Percentiles rank a stretch among this genome's conserved stretches.
Conservation (phyloP, 441 rosid species). For the Syzygium malaccense region DNA sequence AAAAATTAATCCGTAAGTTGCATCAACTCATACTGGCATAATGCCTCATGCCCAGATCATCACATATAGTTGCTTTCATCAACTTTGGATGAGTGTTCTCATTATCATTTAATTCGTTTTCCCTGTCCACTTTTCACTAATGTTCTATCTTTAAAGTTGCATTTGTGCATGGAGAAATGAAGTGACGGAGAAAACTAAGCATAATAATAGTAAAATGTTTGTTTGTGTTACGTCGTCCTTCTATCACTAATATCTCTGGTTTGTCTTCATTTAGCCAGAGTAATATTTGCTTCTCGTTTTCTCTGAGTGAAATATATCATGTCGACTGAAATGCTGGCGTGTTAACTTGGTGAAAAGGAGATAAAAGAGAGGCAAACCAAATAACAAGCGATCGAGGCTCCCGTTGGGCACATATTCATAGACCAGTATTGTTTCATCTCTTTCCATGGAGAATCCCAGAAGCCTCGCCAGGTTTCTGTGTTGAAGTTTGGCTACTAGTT, state of each 20-base stretch:
- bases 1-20: background rate
- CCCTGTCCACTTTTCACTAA: background rate
- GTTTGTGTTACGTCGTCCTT: background rate
- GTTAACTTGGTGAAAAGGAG: background rate
- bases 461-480: background rate
- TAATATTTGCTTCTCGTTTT: background rate
- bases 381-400: background rate
- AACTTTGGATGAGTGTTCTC: background rate
- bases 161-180: background rate
- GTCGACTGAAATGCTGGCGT: background rate
- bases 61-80: background rate
- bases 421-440: background rate
- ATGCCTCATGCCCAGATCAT: background rate
- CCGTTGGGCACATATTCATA: background rate
- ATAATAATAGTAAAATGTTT: background rate
- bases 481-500: background rate
- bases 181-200: background rate
- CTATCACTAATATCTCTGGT: background rate
- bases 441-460: background rate
- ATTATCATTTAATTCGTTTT: background rate
- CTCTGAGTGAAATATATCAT: background rate
- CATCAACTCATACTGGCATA: background rate
- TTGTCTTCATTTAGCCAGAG: background rate
- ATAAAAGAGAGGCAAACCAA: background rate
- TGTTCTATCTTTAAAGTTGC: background rate